These are phyloP conservation scores for Phialophora macrospora DNA, from an alignment of 2,329 filamentous ascomycete genomes.

Conservation along the genomic window DNA sequence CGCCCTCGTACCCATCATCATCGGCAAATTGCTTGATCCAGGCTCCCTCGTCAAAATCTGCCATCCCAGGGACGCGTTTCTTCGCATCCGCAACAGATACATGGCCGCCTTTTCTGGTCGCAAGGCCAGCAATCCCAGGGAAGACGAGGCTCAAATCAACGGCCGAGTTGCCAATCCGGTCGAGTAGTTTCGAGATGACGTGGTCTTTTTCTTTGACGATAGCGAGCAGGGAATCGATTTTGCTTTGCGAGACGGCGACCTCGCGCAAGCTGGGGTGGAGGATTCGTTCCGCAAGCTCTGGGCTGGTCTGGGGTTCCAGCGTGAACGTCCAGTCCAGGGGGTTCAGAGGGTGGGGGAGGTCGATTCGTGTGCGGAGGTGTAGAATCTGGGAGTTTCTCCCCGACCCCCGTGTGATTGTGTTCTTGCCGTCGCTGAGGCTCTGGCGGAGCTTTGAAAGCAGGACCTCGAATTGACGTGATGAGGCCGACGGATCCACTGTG, in stretches of 20 bases:
- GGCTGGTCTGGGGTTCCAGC: constrained; percentile 50
- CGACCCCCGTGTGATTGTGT: constrained; percentile 35
- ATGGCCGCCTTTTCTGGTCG: constrained; percentile 50
- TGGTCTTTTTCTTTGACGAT: constrained; percentile 63
- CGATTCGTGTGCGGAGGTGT: constrained; percentile 53
- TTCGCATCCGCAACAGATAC: constrained; percentile 56
- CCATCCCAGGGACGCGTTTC: constrained; percentile 60
- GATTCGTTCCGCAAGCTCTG: constrained; percentile 55
- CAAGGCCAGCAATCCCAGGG: constrained; percentile 57
- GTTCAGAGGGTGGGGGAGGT: constrained; percentile 59
- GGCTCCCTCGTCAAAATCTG: constrained; percentile 55
- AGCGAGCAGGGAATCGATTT: constrained; percentile 56
- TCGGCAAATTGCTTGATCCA: constrained; percentile 49
- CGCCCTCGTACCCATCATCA: constrained; percentile 34
- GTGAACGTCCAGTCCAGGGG: constrained; percentile 59
- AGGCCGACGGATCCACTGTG: constrained; percentile 65
- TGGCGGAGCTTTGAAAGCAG: constrained; percentile 61
- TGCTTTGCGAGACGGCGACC: constrained; percentile 53
- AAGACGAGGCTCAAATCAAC: constrained; percentile 63
- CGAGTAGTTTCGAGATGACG: constrained; percentile 62
- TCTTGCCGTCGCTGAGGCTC: constrained; percentile 49
- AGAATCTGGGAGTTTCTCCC: constrained; percentile 46
- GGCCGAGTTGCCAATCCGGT: constrained; percentile 62
- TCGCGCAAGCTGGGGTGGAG: constrained; percentile 60
- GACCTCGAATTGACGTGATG: constrained; percentile 59